A percentile compares a stretch with the other conserved stretches of the same genome.
phyloP scores from a whole-genome alignment of 768 basidiomycete genomes.

The Naganishia vaughanmartiniae region DNA sequence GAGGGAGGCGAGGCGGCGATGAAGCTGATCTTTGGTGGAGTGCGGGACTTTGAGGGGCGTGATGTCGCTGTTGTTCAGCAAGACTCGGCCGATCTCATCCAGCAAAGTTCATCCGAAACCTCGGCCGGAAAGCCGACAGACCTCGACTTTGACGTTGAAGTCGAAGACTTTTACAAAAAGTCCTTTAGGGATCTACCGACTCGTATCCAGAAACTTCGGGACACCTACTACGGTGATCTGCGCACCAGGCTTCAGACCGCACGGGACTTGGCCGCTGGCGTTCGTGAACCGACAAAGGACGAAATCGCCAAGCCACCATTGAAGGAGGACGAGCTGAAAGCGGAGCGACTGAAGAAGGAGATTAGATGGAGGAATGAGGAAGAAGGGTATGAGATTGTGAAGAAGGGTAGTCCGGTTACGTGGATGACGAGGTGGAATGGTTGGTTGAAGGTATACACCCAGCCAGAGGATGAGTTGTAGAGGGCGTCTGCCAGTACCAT shows the following conservation, averaged over 20 bases:
- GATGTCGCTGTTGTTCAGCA: constrained; percentile 8
- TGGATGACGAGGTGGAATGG: constrained; percentile 76
- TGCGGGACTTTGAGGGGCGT: constrained; percentile 59
- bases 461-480: constrained; percentile 5
- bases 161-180: constrained; percentile 66
- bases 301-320: constrained; percentile 70
- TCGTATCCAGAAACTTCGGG: constrained; percentile 67
- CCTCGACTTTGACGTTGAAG: constrained; percentile 68
- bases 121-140: constrained; percentile 56
- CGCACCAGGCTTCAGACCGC: constrained; percentile 67
- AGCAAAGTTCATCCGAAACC: background rate
- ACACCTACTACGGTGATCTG: constrained; percentile 70
- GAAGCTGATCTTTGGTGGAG: constrained; percentile 63
- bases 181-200: constrained; percentile 41
- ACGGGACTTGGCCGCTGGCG: constrained; percentile 69
- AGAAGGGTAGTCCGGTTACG: constrained; percentile 61
- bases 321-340: constrained; percentile 82
- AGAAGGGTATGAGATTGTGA: constrained; percentile 74
- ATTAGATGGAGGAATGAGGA: constrained; percentile 75
- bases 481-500: background rate
- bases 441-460: constrained; percentile 61
- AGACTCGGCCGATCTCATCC: background rate
- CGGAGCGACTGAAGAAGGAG: constrained; percentile 86
- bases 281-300: constrained; percentile 79
- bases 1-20: constrained; percentile 80